Percentiles rank a stretch among this genome's conserved stretches.
phyloP scores from a whole-genome alignment of 768 basidiomycete genomes.

The Rhodosporidiobolus sp. region DNA sequence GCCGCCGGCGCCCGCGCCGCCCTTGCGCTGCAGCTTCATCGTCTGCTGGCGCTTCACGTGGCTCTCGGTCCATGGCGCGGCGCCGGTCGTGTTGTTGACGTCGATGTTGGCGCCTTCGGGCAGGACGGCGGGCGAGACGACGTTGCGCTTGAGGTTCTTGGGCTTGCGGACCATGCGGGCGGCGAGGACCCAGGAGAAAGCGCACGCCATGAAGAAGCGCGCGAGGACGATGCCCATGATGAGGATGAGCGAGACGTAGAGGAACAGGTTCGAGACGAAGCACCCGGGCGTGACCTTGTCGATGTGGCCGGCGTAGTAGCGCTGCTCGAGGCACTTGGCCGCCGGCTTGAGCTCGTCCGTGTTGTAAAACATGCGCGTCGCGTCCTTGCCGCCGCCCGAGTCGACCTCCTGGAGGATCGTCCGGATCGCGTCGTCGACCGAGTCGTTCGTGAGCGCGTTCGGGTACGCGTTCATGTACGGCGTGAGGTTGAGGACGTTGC shows the following conservation, averaged over 20 bases:
- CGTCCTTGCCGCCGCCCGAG: conserved; percentile 72
- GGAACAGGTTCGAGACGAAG: conserved; percentile 80
- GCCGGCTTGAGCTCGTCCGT: conserved; percentile 63
- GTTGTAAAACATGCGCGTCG: conserved; percentile 79
- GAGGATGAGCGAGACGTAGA: conserved; percentile 85
- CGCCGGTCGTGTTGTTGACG: conserved; percentile 84
- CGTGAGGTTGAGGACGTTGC: conserved; percentile 85
- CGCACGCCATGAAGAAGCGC: conserved; percentile 90
- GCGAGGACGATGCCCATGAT: conserved; percentile 85
- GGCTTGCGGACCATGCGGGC: conserved; percentile 74
- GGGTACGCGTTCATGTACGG: conserved; percentile 78
- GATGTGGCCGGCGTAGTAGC: conserved; percentile 90
- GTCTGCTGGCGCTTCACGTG: conserved; percentile 48
- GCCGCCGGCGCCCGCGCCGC: background rate
- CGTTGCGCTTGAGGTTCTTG: conserved; percentile 70
- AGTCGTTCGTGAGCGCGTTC: conserved; percentile 64
- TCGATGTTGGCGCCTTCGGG: conserved; percentile 93
- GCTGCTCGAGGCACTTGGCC: conserved; percentile 73
- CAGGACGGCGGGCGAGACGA: conserved; percentile 91
- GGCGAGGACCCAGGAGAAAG: conserved; percentile 96
- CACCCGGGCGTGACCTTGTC: conserved; percentile 93
- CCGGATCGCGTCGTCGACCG: conserved; percentile 78
- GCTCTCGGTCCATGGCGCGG: conserved; percentile 84
- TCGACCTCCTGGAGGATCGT: conserved; percentile 58
- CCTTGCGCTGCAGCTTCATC: conserved; percentile 39